phyloP scores from a whole-genome alignment of 2,329 filamentous ascomycete genomes.

The Aureobasidium sp. region DNA sequence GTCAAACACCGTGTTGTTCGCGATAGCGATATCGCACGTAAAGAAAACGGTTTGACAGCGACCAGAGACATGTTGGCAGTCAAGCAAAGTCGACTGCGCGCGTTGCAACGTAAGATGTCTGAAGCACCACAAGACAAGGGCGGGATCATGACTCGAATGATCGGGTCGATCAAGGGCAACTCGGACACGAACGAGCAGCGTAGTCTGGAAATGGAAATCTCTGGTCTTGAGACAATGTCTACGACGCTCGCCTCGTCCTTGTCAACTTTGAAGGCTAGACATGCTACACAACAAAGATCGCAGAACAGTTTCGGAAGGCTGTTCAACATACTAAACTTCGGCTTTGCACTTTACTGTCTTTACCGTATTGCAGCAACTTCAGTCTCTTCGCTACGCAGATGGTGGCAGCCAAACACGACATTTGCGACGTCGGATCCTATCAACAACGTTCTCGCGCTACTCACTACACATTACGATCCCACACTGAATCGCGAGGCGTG shows the following conservation, averaged over 20 bases:
- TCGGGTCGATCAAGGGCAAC: conserved; percentile 74
- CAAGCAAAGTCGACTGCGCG: conserved; percentile 77
- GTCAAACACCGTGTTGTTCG: conserved; percentile 64
- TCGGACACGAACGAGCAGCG: conserved; percentile 59
- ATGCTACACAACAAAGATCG: conserved; percentile 70
- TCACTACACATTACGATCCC: conserved; percentile 87
- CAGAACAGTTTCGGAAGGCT: conserved; percentile 73
- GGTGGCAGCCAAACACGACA: conserved; percentile 45
- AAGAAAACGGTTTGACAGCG: conserved; percentile 81
- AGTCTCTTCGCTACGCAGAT: conserved; percentile 71
- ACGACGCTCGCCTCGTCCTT: conserved; percentile 73
- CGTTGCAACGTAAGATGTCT: conserved; percentile 71
- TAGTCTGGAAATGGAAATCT: conserved; percentile 76
- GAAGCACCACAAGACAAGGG: conserved; percentile 39
- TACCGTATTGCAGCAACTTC: conserved; percentile 82
- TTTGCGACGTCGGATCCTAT: conserved; percentile 83
- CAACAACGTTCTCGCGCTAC: conserved; percentile 81
- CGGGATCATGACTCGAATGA: conserved; percentile 77
- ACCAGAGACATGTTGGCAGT: conserved; percentile 81
- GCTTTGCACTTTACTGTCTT: conserved; percentile 84
- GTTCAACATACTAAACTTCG: conserved; percentile 68
- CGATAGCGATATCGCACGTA: conserved; percentile 79
- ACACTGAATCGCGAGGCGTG: conserved; percentile 84
- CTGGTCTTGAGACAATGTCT: conserved; percentile 84
- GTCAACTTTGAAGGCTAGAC: conserved; percentile 66